Conservation (phyloP, 108 stramenopile genomes). For the Cyclotella atomus region DNA sequence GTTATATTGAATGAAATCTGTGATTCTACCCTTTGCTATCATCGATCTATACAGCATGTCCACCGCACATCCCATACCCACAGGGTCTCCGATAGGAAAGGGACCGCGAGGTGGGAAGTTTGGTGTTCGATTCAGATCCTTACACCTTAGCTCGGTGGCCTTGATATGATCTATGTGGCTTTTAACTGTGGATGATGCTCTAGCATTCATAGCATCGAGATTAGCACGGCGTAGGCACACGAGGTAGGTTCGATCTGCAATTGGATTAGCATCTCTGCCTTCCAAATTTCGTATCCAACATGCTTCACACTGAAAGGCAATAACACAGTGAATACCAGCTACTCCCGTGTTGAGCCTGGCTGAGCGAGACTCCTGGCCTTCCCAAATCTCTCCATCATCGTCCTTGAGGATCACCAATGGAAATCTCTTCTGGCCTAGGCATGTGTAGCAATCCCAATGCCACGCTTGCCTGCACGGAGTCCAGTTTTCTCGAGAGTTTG, state of each 20-base stretch:
- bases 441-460: constrained; percentile 28
- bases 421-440: constrained; percentile 11
- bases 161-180: too few relatives aligned
- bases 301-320: constrained; percentile 54
- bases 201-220: too few relatives aligned
- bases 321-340: constrained; percentile 37
- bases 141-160: too few relatives aligned
- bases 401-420: constrained; percentile 19
- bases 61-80: not conserved
- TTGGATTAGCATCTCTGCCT: not conserved
- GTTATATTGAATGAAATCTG: not conserved
- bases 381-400: constrained; percentile 14
- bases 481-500: constrained; percentile 3
- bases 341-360: not conserved
- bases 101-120: not conserved
- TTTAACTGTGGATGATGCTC: too few relatives aligned
- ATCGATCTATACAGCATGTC: not conserved
- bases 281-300: constrained; percentile 50
- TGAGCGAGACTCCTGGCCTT: not conserved
- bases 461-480: constrained; percentile 23
- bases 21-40: not conserved
- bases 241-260: not conserved
- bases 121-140: too few relatives aligned
- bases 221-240: not conserved
- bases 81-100: not conserved